A percentile compares a stretch with the other conserved stretches of the same genome.
Conservation (phyloP, 192 early-diverging fungal species). For the Podila clonocystis region DNA sequence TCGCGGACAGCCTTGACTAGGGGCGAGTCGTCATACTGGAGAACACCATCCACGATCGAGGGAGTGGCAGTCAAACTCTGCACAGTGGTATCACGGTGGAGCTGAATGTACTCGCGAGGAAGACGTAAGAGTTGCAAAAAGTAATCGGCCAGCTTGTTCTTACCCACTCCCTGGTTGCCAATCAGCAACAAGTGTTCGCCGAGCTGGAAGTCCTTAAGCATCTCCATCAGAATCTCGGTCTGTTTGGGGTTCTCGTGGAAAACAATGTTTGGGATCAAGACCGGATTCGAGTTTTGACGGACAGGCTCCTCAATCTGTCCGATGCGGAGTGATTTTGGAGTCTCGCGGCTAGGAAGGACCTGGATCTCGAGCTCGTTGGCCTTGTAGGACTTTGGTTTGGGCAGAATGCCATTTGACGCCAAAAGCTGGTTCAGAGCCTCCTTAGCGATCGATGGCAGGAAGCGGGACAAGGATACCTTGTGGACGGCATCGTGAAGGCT, state of each 20-base stretch:
- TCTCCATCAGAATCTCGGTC: constrained; percentile 74
- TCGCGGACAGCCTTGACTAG: constrained; percentile 61
- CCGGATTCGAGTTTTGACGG: constrained; percentile 62
- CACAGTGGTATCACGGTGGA: constrained; percentile 84
- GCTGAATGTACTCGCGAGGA: constrained; percentile 83
- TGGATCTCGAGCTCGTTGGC: constrained; percentile 60
- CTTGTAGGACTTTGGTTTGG: constrained; percentile 33
- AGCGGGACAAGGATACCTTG: constrained; percentile 73
- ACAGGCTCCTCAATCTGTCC: constrained; percentile 62
- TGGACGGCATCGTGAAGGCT: constrained; percentile 70
- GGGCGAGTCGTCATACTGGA: constrained; percentile 78
- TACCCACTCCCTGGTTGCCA: constrained; percentile 84
- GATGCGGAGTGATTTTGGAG: constrained; percentile 62
- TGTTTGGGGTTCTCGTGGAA: constrained; percentile 85
- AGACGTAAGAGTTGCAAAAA: constrained; percentile 75
- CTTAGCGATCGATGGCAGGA: constrained; percentile 74
- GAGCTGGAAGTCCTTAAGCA: constrained; percentile 81
- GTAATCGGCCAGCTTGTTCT: constrained; percentile 73
- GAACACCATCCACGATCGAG: constrained; percentile 72
- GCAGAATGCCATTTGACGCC: constrained; percentile 61
- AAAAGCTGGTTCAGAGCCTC: constrained; percentile 73
- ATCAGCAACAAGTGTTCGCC: constrained; percentile 86
- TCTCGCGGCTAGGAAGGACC: constrained; percentile 57
- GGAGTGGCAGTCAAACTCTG: constrained; percentile 81
- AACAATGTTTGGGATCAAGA: constrained; percentile 71